Evolutionary conservation across 192 early-diverging fungal species (phyloP).

Genomic region (Umbelopsis vinacea): DNA sequence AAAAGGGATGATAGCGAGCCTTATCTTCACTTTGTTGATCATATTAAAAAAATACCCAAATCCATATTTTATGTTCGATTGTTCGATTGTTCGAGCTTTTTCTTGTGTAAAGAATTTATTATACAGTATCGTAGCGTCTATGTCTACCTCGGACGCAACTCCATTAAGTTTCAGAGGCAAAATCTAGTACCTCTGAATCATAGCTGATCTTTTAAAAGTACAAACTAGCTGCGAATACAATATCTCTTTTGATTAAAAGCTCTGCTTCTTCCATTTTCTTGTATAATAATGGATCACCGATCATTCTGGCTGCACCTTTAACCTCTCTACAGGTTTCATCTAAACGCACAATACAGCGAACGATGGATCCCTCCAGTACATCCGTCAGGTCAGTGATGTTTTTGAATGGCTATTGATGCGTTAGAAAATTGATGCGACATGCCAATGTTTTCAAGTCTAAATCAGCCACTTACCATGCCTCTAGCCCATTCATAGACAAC

Average conservation of each 20-base stretch:
- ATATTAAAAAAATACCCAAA: not conserved
- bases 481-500: slow-evolving; percentile 98
- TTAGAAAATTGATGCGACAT: too few species aligned
- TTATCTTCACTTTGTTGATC: too few species aligned
- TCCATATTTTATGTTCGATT: too few species aligned
- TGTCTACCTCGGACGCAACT: not conserved
- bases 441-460: too few species aligned
- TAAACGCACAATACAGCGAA: slow-evolving; percentile 90
- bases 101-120: not conserved
- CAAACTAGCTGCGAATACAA: slow-evolving; percentile 95
- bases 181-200: slow-evolving; percentile 18
- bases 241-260: slow-evolving; percentile 87
- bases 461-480: slow-evolving; percentile 59
- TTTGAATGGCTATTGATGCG: slow-evolving; percentile 70
- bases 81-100: not conserved
- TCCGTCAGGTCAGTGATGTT: slow-evolving; percentile 93
- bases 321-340: slow-evolving; percentile 94
- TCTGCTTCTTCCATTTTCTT: slow-evolving; percentile 92
- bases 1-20: too few species aligned
- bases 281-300: slow-evolving; percentile 88
- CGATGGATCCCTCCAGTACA: slow-evolving; percentile 93
- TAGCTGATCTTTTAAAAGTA: slow-evolving; percentile 27
- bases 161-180: too few species aligned
- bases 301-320: slow-evolving; percentile 77
- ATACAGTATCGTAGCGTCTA: not conserved